These are phyloP conservation scores for Francoa sonchifolia DNA, from an alignment of 441 rosid species.

Conservation along the genomic window DNA sequence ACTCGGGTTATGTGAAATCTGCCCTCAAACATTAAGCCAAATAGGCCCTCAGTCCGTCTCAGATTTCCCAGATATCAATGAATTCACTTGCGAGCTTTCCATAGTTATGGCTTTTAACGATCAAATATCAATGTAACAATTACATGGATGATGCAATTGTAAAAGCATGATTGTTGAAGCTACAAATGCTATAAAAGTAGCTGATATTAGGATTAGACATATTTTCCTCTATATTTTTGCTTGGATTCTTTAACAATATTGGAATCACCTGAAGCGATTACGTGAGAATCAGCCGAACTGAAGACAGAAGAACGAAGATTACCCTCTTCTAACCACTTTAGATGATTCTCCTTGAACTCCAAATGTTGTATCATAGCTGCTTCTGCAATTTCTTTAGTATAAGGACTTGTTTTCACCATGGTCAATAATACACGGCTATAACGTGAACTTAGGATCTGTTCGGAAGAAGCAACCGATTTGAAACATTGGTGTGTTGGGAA, in stretches of 20 bases:
- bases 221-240: conserved; percentile 82
- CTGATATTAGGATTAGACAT: conserved; percentile 29
- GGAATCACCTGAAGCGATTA: conserved; percentile 22
- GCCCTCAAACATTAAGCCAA: no score
- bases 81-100: no score
- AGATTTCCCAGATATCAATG: no score
- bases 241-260: conserved; percentile 48
- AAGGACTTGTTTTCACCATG: conserved; percentile 64
- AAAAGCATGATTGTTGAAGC: no score
- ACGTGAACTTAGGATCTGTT: conserved; percentile 80
- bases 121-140: no score
- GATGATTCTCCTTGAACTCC: conserved; percentile 80
- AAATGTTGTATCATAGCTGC: conserved; percentile 59
- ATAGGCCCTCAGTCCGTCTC: no score
- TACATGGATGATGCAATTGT: no score
- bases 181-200: no score
- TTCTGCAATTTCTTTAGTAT: conserved; percentile 44
- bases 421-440: conserved; percentile 74
- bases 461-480: conserved; percentile 52
- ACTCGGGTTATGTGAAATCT: no score
- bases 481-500: conserved; percentile 83
- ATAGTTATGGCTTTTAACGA: no score
- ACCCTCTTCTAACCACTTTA: conserved; percentile 87
- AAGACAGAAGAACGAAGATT: conserved; percentile 82
- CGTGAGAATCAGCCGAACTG: conserved; percentile 36